Base-by-base conservation (phyloP, 495 filamentous ascomycete species). In the Penicillium macrosclerotiorum region DNA sequence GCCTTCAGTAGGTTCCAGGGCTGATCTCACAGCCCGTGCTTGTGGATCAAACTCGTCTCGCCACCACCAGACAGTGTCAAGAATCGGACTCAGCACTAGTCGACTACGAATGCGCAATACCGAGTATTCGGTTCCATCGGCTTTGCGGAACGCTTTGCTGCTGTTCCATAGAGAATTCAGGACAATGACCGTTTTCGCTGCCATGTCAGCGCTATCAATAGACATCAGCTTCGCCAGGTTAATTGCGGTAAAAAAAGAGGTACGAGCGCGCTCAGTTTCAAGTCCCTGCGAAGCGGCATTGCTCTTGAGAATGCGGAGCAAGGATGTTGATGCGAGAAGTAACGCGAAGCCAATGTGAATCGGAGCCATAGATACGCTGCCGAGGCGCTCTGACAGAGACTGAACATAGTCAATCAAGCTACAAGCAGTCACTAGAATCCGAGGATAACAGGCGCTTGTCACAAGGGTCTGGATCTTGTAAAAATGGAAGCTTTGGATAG, bases 11-110 rank as follows among this genome's bases (percentile, higher is more conserved):
- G 41, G 45, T 4, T 55, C 60, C 4, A 40, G 39, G 0, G 49
- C 42, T 11, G 45, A 34, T 8, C 40, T 26, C 32, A 45, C 37
- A 8, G 33, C 12, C 18, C 63, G 54, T 12, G 57, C 51, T 9
- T 63, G 60, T 4, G 60, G 54, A 36, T 69, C 68, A 35, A 66
- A 74, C 44, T 77, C 74, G 44, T 75, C 69, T 13, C 68, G 61
- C 71, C 69, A 77, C 73, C 73, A 76, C 71, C 72, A 74, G 5
- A 74, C 57, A 14, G 67, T 47, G 50, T 76, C 74, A n/a, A 75
- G 49, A 7, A 75, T 59, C 8, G 64, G 59, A 42, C 71, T 69
- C 7, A 73, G 53, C 0, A 64, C 59, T 5, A 77, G 53, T 5
- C 73, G 64, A 36, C 66, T 71, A 8, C 72, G 65, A 16, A 77